Conservation (phyloP, 352 stramenopile species). For the Phytophthora sansomeana region DNA sequence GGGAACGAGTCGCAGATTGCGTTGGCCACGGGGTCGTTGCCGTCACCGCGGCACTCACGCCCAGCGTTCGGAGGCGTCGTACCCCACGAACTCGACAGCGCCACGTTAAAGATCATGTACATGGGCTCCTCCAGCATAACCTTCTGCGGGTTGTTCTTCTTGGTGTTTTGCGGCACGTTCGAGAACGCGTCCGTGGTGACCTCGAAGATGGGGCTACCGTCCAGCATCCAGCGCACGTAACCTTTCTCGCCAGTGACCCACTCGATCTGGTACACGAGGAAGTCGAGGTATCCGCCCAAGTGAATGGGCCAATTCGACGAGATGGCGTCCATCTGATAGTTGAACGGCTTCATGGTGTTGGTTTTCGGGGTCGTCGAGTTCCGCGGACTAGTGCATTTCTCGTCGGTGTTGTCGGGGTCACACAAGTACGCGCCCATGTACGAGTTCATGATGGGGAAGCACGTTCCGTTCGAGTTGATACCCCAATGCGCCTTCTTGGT, state of each 20-base stretch:
- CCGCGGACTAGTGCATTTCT: constrained; percentile 54
- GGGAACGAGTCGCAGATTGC: constrained; percentile 83
- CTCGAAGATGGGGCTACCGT: constrained; percentile 60
- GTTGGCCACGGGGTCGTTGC: constrained; percentile 51
- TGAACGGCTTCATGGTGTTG: constrained; percentile 74
- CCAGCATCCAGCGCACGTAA: constrained; percentile 68
- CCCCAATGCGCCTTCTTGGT: constrained; percentile 50
- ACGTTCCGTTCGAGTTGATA: constrained; percentile 65
- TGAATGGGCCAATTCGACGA: constrained; percentile 72
- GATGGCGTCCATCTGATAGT: constrained; percentile 75
- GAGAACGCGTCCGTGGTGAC: constrained; percentile 59
- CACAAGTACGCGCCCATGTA: constrained; percentile 64
- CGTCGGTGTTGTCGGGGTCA: constrained; percentile 57
- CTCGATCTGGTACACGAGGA: constrained; percentile 63
- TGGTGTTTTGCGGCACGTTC: constrained; percentile 45
- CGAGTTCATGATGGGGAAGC: constrained; percentile 50
- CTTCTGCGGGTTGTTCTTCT: constrained; percentile 60
- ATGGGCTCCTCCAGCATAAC: constrained; percentile 72
- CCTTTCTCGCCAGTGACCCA: constrained; percentile 61
- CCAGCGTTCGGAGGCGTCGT: constrained; percentile 55
- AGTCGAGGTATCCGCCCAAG: constrained; percentile 59
- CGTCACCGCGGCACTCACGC: constrained; percentile 55
- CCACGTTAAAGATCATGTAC: constrained; percentile 74
- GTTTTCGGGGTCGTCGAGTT: constrained; percentile 43
- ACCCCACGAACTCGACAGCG: constrained; percentile 54